phyloP scores from a whole-genome alignment of 768 basidiomycete species.

The Calocera viscosa region DNA sequence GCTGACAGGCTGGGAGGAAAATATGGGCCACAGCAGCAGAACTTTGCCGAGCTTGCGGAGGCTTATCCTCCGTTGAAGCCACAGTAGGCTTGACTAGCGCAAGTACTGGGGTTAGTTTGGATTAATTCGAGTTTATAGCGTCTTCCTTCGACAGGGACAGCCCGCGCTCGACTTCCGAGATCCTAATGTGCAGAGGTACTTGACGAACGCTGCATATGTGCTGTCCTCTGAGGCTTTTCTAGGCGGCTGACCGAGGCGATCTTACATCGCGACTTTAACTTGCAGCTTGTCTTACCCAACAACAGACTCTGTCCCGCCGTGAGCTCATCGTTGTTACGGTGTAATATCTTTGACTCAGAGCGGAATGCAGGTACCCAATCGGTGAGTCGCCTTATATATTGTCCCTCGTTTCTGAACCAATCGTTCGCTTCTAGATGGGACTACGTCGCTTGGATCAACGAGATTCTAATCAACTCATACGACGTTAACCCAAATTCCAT shows the following conservation, averaged over 20 bases:
- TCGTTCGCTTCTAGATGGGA: constrained; percentile 21
- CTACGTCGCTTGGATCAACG: constrained; percentile 21
- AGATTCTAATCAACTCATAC: not conserved
- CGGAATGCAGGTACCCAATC: constrained; percentile 50
- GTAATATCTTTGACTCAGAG: not conserved
- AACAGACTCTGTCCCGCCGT: constrained; percentile 84
- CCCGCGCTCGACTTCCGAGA: constrained; percentile 63
- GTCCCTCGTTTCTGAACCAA: not conserved
- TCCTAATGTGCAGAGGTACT: constrained; percentile 53
- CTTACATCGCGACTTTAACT: constrained; percentile 56
- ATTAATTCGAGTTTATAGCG: constrained; percentile 17
- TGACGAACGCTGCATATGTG: not conserved
- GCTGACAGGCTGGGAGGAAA: constrained; percentile 4
- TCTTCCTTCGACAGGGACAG: constrained; percentile 20
- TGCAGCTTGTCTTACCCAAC: constrained; percentile 48
- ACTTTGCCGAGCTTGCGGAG: constrained; percentile 49
- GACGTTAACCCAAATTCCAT: constrained; percentile 20
- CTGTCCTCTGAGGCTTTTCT: not conserved
- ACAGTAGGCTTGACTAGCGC: constrained; percentile 32
- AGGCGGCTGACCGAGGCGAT: constrained; percentile 73
- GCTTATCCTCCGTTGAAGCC: constrained; percentile 44
- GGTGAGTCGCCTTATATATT: constrained; percentile 30
- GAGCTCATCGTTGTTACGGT: constrained; percentile 20
- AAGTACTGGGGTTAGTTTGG: not conserved
- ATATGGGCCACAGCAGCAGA: constrained; percentile 27